These are phyloP conservation scores for Vaccinium corymbosum DNA, from an alignment of 148 eudicot genomes.

Conservation along the genomic window DNA sequence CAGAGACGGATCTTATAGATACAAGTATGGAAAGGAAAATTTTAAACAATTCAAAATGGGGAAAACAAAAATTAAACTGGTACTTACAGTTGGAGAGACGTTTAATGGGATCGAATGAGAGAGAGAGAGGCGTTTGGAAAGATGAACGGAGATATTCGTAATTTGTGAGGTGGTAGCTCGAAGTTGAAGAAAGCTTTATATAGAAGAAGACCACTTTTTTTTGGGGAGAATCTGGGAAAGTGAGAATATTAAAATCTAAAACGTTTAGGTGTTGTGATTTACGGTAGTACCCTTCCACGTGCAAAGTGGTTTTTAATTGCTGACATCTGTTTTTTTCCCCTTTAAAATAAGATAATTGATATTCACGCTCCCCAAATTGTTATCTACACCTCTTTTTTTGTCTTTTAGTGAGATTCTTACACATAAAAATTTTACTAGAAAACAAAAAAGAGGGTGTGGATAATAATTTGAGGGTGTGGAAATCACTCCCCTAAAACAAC, in stretches of 20 bases:
- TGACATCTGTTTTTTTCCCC: neutral
- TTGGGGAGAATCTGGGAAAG: neutral
- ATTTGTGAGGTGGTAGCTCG: neutral
- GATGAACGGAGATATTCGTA: neutral
- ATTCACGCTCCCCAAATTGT: no score
- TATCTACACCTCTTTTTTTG: no score
- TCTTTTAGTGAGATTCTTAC: no score
- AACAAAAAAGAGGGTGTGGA: no score
- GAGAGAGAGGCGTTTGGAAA: neutral
- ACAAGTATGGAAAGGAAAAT: neutral
- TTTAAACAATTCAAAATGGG: neutral
- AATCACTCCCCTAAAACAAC: no score
- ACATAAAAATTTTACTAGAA: no score
- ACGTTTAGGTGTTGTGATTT: neutral
- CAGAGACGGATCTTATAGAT: slow-evolving; percentile 17
- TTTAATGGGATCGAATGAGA: neutral
- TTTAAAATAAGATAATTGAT: no score
- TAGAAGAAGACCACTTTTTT: slow-evolving; percentile 5
- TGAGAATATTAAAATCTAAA: neutral
- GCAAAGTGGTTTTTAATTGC: neutral
- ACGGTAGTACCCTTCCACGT: slow-evolving; percentile 12
- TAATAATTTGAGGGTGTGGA: no score
- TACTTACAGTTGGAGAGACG: slow-evolving; percentile 17
- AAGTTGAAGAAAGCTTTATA: slow-evolving; percentile 9
- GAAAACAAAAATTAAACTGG: neutral